A percentile compares a stretch with the other conserved stretches of the same genome.
phyloP scores from a whole-genome alignment of 2,329 filamentous ascomycete genomes.

The Teratosphaeria destructans region DNA sequence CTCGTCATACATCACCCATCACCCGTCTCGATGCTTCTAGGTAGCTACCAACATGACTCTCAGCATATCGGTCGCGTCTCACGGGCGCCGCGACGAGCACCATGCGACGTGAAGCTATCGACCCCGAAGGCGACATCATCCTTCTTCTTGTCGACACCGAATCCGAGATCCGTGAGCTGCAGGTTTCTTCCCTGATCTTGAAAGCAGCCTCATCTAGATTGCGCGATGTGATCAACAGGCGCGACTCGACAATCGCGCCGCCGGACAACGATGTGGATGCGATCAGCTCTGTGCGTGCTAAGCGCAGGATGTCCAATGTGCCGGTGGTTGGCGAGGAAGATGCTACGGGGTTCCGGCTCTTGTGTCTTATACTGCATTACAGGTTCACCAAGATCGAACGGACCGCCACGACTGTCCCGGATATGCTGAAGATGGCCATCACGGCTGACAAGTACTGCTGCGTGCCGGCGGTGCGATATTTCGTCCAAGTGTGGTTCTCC shows the following conservation, averaged over 20 bases:
- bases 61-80: background rate
- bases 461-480: background rate
- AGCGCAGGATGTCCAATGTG: background rate
- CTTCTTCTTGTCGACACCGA: background rate
- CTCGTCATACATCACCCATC: background rate
- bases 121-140: background rate
- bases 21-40: background rate
- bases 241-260: background rate
- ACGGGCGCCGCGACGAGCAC: background rate
- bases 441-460: background rate
- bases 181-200: background rate
- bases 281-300: background rate
- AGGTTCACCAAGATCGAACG: background rate
- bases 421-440: background rate
- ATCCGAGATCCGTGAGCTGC: background rate
- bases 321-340: background rate
- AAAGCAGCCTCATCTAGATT: background rate
- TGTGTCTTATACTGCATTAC: background rate
- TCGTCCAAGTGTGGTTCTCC: background rate
- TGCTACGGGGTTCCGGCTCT: background rate
- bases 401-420: background rate
- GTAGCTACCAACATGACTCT: background rate
- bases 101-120: background rate
- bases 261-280: background rate
- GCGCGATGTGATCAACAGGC: background rate